A percentile compares a stretch with the other conserved stretches of the same genome.
Evolutionary conservation across 2,329 filamentous ascomycete species (phyloP).

Genomic region (Colletotrichum tropicicola): DNA sequence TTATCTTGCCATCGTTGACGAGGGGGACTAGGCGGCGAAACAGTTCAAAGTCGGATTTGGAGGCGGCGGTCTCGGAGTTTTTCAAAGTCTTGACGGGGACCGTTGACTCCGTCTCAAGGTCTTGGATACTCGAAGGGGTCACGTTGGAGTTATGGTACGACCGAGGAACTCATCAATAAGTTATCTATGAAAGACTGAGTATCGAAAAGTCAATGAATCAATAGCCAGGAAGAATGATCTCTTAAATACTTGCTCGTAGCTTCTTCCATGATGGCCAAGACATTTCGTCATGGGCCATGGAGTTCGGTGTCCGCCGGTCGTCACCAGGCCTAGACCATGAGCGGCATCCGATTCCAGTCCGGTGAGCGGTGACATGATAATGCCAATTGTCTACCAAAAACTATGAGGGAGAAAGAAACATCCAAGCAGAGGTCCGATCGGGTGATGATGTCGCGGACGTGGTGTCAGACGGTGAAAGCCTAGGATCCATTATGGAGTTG

Average conservation of each 20-base stretch:
- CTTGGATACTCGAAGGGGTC: slow-evolving; percentile 12
- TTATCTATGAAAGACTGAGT: too few species aligned
- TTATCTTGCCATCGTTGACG: slow-evolving; percentile 21
- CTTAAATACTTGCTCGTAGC: not conserved
- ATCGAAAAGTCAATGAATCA: too few species aligned
- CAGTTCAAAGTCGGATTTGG: slow-evolving; percentile 25
- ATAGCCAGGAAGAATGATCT: not conserved
- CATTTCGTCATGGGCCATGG: not conserved
- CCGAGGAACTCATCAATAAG: too few species aligned
- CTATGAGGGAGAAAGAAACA: not conserved
- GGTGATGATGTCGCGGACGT: not conserved
- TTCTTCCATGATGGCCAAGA: not conserved
- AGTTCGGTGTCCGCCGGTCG: not conserved
- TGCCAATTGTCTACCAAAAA: not conserved
- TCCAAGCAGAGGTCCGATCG: not conserved
- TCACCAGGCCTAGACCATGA: not conserved
- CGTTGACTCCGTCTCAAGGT: not conserved
- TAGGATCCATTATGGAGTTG: slow-evolving; percentile 6
- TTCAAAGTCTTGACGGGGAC: not conserved
- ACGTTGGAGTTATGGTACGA: too few species aligned
- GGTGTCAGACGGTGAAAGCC: not conserved
- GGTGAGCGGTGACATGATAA: not conserved
- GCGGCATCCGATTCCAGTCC: not conserved
- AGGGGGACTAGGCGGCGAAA: slow-evolving; percentile 35
- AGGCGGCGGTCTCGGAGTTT: too few species aligned